These are phyloP conservation scores for Mortierella sp. DNA, from an alignment of 371 early-diverging fungal genomes.

Conservation along the genomic window DNA sequence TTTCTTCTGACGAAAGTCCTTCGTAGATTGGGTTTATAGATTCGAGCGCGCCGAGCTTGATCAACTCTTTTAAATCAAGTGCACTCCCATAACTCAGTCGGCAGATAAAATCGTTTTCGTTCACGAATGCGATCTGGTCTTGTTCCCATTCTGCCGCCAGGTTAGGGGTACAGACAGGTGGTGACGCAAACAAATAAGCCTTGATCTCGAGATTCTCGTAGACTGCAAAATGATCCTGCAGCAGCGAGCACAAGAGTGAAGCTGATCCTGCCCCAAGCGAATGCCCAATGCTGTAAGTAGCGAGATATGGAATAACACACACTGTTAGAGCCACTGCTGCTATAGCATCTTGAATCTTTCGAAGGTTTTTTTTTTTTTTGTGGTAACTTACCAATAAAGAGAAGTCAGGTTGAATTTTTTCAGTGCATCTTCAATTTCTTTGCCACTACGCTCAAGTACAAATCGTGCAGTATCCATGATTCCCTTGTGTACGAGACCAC, in stretches of 20 bases:
- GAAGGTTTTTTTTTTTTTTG: neutral
- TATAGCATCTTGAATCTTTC: no score
- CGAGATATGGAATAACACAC: neutral
- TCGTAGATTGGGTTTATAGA: conserved; percentile 34
- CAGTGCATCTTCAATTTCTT: conserved; percentile 57
- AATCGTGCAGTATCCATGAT: conserved; percentile 85
- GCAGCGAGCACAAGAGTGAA: conserved; percentile 68
- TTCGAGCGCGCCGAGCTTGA: conserved; percentile 63
- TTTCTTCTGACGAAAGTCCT: conserved; percentile 27
- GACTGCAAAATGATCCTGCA: conserved; percentile 40
- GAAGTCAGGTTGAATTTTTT: conserved; percentile 47
- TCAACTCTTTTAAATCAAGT: conserved; percentile 72
- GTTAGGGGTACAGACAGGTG: conserved; percentile 76
- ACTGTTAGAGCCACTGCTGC: neutral
- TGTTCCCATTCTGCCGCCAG: conserved; percentile 72
- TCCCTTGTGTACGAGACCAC: conserved; percentile 88
- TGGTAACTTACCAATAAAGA: conserved; percentile 36
- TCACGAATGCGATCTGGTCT: conserved; percentile 79
- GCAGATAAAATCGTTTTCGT: conserved; percentile 81
- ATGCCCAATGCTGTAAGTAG: conserved; percentile 78
- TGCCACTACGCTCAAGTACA: conserved; percentile 56
- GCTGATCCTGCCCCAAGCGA: conserved; percentile 87
- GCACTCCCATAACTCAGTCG: conserved; percentile 81
- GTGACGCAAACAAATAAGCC: conserved; percentile 70
- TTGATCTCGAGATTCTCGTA: conserved; percentile 55